These are phyloP conservation scores for Aspergillus sp. DNA, from an alignment of 2,329 filamentous ascomycete species.

Conservation along the genomic window DNA sequence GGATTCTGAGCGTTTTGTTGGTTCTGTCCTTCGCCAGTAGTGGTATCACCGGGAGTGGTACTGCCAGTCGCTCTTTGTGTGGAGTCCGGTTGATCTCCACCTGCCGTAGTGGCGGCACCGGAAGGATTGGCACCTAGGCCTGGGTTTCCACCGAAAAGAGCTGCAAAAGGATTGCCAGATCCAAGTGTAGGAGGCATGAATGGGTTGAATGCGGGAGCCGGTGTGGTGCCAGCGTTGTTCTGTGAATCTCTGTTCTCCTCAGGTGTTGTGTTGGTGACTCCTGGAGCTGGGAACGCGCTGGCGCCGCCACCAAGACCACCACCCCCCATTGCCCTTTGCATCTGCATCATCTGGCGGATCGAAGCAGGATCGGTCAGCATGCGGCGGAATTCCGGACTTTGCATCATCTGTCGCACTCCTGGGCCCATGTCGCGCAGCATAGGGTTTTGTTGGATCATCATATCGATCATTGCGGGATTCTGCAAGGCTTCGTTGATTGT, in stretches of 20 bases:
- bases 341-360: constrained; percentile 73
- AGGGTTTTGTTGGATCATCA: constrained; percentile 90
- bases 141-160: constrained; percentile 46
- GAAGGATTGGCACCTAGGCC: constrained; percentile 22
- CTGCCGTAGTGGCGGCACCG: constrained; percentile 26
- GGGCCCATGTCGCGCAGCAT: constrained; percentile 68
- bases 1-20: constrained; percentile 54
- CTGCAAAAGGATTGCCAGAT: constrained; percentile 57
- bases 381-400: constrained; percentile 79
- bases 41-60: constrained; percentile 22
- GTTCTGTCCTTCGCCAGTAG: constrained; percentile 27
- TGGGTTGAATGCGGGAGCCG: constrained; percentile 34
- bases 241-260: constrained; percentile 37
- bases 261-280: constrained; percentile 80
- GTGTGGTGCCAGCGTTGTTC: constrained; percentile 40
- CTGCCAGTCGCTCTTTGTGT: constrained; percentile 25
- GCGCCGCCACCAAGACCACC: constrained; percentile 48
- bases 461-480: constrained; percentile 90
- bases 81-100: constrained; percentile 22
- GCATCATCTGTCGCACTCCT: constrained; percentile 76
- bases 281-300: constrained; percentile 77
- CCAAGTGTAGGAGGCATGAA: constrained; percentile 22
- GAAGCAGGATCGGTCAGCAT: constrained; percentile 92
- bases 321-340: constrained; percentile 63
- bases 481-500: constrained; percentile 92